Percentiles rank a stretch among this genome's conserved stretches.
Conservation (phyloP, 2,329 filamentous ascomycete genomes). For the Corniculantispora saksenae region DNA sequence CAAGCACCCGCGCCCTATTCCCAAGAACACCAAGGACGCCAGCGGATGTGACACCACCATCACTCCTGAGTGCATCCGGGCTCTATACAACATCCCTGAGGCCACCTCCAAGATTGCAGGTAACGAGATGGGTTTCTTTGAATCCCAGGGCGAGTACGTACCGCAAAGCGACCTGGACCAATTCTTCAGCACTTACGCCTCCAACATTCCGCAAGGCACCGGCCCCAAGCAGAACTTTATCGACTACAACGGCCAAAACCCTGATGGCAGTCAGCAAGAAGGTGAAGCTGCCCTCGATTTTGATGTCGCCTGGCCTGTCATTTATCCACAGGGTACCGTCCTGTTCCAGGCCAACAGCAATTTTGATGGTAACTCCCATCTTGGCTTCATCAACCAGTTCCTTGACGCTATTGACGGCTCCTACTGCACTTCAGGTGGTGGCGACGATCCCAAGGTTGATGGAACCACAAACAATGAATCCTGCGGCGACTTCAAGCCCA, state of each 20-base stretch:
- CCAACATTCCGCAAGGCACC: slow-evolving; percentile 39
- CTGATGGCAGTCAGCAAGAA: slow-evolving; percentile 27
- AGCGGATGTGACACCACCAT: slow-evolving; percentile 53
- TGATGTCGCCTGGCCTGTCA: slow-evolving; percentile 48
- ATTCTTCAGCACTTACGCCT: slow-evolving; percentile 36
- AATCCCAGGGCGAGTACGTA: slow-evolving; percentile 43
- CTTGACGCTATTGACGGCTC: slow-evolving; percentile 54
- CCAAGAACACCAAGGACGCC: not conserved
- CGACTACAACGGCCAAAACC: slow-evolving; percentile 27
- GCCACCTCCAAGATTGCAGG: slow-evolving; percentile 25
- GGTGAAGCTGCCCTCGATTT: slow-evolving; percentile 51
- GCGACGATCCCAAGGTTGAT: slow-evolving; percentile 44
- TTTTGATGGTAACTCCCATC: slow-evolving; percentile 11
- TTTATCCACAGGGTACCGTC: slow-evolving; percentile 50
- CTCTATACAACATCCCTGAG: slow-evolving; percentile 43
- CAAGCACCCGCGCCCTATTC: not conserved
- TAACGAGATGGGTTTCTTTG: slow-evolving; percentile 45
- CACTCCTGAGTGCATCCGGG: slow-evolving; percentile 54
- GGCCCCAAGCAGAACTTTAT: slow-evolving; percentile 35
- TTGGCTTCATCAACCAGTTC: slow-evolving; percentile 45
- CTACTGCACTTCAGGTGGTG: slow-evolving; percentile 50
- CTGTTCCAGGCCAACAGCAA: slow-evolving; percentile 34
- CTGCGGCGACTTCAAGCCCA: slow-evolving; percentile 28
- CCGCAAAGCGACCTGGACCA: slow-evolving; percentile 40
- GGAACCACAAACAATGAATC: slow-evolving; percentile 47